Evolutionary conservation across 2,329 filamentous ascomycete genomes (phyloP).

Genomic region (Huntiella abstrusa): DNA sequence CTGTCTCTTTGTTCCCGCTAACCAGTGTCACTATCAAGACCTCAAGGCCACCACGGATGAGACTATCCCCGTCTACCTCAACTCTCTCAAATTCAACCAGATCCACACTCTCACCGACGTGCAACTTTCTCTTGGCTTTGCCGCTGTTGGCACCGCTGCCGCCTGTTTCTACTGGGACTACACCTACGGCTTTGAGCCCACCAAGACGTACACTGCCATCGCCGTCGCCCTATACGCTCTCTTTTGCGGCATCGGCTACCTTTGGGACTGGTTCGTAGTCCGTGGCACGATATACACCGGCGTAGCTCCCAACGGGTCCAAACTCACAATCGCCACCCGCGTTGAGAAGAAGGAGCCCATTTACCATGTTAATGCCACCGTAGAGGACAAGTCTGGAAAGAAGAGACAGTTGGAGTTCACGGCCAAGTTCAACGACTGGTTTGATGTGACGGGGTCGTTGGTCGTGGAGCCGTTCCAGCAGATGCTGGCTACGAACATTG

Average conservation of each 20-base stretch:
- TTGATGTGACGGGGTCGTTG: constrained; percentile 54
- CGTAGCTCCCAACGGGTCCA: constrained; percentile 35
- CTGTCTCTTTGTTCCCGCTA: neutral
- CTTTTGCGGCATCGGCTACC: constrained; percentile 59
- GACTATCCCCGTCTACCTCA: constrained; percentile 82
- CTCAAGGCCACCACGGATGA: constrained; percentile 96
- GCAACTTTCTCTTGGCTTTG: constrained; percentile 66
- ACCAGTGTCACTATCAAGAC: constrained; percentile 36
- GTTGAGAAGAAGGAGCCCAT: constrained; percentile 63
- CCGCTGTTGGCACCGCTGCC: constrained; percentile 59
- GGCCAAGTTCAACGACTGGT: constrained; percentile 56
- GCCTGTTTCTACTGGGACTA: constrained; percentile 85
- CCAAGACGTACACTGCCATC: constrained; percentile 60
- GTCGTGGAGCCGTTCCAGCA: constrained; percentile 60
- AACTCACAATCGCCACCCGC: constrained; percentile 56
- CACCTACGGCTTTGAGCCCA: constrained; percentile 72
- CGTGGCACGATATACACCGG: constrained; percentile 68
- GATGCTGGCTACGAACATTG: constrained; percentile 50
- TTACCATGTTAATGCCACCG: constrained; percentile 55
- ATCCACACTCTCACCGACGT: constrained; percentile 66
- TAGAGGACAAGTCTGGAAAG: constrained; percentile 24
- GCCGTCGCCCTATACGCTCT: constrained; percentile 66
- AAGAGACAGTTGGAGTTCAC: constrained; percentile 33
- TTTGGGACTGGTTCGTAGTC: constrained; percentile 75
- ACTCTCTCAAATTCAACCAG: constrained; percentile 68